Evolutionary conservation across 2,329 filamentous ascomycete species (phyloP), one percentile per base, ranked within the genome.

Genomic region (Colletotrichum filicis): DNA sequence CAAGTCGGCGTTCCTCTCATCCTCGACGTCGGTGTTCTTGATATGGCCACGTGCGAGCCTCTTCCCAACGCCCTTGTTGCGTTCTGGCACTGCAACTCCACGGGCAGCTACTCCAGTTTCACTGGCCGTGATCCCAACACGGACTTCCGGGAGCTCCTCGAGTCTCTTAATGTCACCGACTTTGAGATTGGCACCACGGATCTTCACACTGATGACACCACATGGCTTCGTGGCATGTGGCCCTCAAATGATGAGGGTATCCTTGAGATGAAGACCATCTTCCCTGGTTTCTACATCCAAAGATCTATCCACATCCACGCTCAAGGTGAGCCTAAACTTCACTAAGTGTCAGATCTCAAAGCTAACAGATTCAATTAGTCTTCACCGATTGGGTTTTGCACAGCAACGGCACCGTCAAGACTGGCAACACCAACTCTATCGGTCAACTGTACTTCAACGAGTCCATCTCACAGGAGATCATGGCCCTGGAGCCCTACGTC

Each of bases 31-130:
- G 63, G 59, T 28, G 58, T 72, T 4, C 52, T 72, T 8, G 64
- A 72, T 19, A 63, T 62, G 49, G 69, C 66, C 2, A 72, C 64
- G 12, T 71, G 63, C 49, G 58, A 71, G 58, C 64, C 69, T 2
- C 62, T 66, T 46, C 32, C 63, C 12, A 42, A 66, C 30, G 63
- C 63, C 1, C 22, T 66, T 11, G 63, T 66, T 37, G 52, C 52
- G n/a, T 66, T 66, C 19, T 66, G 52, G 63, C 32, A 66, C 22
- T 66, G 52, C 24, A 57, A 66, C 24, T 22, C 63, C 16, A 66
- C 63, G 6, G 63, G 63, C 37, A 66, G 52, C 52, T 66, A 66
- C 24, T 66, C 63, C 1, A 66, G 49, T 9, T 66, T 66, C 22
- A 66, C 63, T 3, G 52, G 52, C 5, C 52, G 52, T 24, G 32